Evolutionary conservation across 805 yeast species (phyloP), one percentile per base, ranked within the genome.

Genomic region (Zygosaccharomyces bailii): DNA sequence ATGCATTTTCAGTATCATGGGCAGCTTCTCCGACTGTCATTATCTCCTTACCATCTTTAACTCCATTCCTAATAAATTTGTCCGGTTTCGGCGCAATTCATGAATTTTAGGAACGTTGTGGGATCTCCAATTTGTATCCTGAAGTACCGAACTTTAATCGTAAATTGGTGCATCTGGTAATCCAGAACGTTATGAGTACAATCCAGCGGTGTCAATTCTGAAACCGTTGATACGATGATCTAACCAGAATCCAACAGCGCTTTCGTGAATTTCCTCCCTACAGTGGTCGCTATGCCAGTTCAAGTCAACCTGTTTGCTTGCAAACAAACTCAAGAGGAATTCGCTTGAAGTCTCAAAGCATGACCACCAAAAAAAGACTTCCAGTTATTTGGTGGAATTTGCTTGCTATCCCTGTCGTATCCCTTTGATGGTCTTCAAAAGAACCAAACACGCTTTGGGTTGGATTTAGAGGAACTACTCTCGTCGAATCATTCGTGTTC

Each of bases 321-420:
- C 79, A 60, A 76, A 78, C 44, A 78, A 63, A 40, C 70, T 72
- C 52, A 78, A 62, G 61, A 78, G 78, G 65, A 76, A 78, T 61
- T 78, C 81, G 35, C 71, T 69, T 9, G 81, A 76, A 2, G 32
- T 17, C 49, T 75, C 80, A 83, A 78, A 5, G 82, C 79, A 34
- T 75, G 65, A 5, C 79, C 80, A 6, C 74, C 69, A 56, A 78
- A 78, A 52, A 61, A 64, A 3, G 79, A 71, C 25, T 55, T 53
- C 82, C 82, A 78, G 61, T 78, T 78, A 63, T 72, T 78, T 11
- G 82, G 81, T 10, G 80, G 79, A n/a, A 62, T 69, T 52, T 79
- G 69, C 42, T 67, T 67, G 18, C 82, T 80, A 11, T 69, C 54
- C 20, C 57, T 63, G 48, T 73, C 78, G 56, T 67, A 72, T 7